Conservation (phyloP, 257 asterid species). For the Asclepias syriaca region DNA sequence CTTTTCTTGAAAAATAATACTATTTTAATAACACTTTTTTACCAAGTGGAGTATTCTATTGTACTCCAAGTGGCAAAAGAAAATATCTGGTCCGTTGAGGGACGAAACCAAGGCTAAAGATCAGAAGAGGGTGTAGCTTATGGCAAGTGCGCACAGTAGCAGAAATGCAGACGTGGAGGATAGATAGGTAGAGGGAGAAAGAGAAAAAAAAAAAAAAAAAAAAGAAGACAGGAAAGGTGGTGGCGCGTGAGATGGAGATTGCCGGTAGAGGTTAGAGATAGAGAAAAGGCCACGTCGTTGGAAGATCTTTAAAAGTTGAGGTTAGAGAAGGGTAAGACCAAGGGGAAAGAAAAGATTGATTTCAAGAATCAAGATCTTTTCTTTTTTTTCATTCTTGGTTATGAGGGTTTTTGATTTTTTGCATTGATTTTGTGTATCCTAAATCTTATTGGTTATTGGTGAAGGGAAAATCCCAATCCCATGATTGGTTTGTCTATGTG, state of each 20-base stretch:
- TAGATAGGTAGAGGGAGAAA: conserved; percentile 7
- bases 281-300: conserved; percentile 45
- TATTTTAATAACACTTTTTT: conserved; percentile 37
- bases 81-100: conserved; percentile 13
- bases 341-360: no score
- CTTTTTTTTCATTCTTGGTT: no score
- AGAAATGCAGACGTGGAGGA: conserved; percentile 28
- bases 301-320: conserved; percentile 5
- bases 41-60: conserved; percentile 25
- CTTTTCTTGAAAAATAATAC: conserved; percentile 12
- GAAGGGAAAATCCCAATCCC: background rate
- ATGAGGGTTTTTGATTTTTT: background rate
- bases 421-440: background rate
- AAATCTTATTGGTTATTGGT: background rate
- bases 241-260: conserved; percentile 19
- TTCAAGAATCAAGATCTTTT: background rate
- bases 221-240: background rate
- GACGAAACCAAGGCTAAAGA: conserved; percentile 17
- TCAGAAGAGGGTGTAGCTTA: conserved; percentile 8
- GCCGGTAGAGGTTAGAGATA: conserved; percentile 26
- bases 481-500: background rate
- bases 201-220: conserved; percentile 10
- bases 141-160: conserved; percentile 20
- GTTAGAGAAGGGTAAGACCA: background rate
- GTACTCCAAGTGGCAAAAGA: conserved; percentile 16